Base-by-base conservation (phyloP, 768 basidiomycete genomes). In the Termitomyces sp. region DNA sequence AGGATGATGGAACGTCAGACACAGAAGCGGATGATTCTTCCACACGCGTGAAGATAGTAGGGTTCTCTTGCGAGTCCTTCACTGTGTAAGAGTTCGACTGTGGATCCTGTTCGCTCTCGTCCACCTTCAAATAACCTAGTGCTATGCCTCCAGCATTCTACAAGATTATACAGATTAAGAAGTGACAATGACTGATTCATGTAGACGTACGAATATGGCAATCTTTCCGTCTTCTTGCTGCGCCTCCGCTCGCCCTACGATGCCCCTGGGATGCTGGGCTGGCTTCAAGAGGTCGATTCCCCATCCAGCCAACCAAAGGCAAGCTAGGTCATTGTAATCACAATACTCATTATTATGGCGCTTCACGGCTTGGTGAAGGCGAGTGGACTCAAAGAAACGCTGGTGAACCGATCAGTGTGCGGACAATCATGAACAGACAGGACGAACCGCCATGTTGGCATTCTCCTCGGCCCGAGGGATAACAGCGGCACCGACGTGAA, bases 51-150 rank as follows among this genome's bases (percentile, higher is more conserved):
- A 49, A 34, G 13, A 1, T 22, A 3, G 81, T 83, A 47, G 69
- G 65, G 52, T 80, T 78, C 44, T 69, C 72, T 53, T 78, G 72
- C 4, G 83, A 83, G 5, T 82, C 83, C 63, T 79, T 79, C 52
- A 86, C 65, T 42, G 74, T 67, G 62, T 77, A 78, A 16, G 67
- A 64, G 8, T 39, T 27, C 2, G 43, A 36, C 20, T 34, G 30
- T 4, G 48, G 9, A 14, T 49, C 20, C 4, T 39, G 34, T 36
- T 59, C 3, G 60, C 44, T 14, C 6, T 48, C 14, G 13, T 60
- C 53, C 27, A 68, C 16, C 46, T 45, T 56, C 8, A 74, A 61
- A 32, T 62, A 67, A 27, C 65, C 70, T 20, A 71, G 39, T 13
- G 20, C 44, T 44, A 62, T 12, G 20, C 2, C 27, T 40, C 30